Conservation (phyloP, 108 stramenopile species). For the Phaeodactylum tricornutum region DNA sequence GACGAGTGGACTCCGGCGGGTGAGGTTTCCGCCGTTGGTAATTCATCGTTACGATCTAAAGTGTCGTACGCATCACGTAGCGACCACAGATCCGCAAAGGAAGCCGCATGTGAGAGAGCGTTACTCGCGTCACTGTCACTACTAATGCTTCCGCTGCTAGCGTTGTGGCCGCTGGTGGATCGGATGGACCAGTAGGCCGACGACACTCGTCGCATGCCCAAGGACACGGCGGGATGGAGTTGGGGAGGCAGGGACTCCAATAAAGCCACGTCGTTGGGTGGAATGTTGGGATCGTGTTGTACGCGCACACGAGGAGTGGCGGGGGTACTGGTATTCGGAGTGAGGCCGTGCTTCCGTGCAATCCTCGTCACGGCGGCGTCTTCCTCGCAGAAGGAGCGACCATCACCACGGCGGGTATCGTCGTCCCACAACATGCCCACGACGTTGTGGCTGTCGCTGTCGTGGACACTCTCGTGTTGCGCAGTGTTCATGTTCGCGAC, state of each 20-base stretch:
- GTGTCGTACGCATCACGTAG: constrained; percentile 9
- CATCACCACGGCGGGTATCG: no score
- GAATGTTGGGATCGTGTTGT: no score
- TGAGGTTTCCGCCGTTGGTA: background rate
- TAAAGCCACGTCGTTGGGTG: no score
- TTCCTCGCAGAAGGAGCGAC: no score
- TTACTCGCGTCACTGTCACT: background rate
- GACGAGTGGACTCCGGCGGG: constrained; percentile 1
- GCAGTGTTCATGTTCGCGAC: no score
- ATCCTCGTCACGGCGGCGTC: no score
- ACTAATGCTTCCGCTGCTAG: background rate
- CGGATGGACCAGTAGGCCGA: constrained; percentile 50
- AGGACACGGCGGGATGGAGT: constrained; percentile 38
- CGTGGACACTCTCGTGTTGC: no score
- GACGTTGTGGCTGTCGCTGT: no score
- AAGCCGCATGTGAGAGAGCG: constrained; percentile 1
- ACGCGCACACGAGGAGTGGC: no score
- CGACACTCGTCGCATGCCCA: constrained; percentile 45
- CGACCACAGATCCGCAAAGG: constrained; percentile 21
- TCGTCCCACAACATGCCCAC: no score
- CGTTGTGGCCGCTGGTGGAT: constrained; percentile 14
- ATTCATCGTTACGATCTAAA: background rate
- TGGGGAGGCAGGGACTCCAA: constrained; percentile 19
- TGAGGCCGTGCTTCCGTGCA: no score
- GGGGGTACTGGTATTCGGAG: no score